Percentiles rank a stretch among this genome's conserved stretches.
Evolutionary conservation across 495 filamentous ascomycete genomes (phyloP).

Genomic region (Aspergillus campestris): DNA sequence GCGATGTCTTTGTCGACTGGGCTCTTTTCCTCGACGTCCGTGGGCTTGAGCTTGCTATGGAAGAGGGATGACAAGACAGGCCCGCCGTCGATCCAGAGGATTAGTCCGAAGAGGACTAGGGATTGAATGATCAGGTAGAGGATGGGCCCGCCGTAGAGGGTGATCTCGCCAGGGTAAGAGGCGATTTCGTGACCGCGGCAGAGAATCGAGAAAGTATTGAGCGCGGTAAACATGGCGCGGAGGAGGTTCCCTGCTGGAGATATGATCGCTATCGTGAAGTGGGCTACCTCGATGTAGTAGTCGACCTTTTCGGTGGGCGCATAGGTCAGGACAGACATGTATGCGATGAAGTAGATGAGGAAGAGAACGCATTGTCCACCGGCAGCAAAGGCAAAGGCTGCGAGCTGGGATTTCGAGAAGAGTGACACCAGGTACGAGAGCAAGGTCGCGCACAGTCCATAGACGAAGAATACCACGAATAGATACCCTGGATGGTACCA

Average conservation of each 20-base stretch:
- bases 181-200: constrained; percentile 55
- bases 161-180: constrained; percentile 60
- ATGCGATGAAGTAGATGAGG: constrained; percentile 68
- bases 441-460: constrained; percentile 62
- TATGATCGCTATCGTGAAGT: constrained; percentile 59
- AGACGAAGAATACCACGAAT: constrained; percentile 66
- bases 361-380: constrained; percentile 65
- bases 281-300: constrained; percentile 46
- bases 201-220: constrained; percentile 69
- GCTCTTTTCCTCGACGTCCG: constrained; percentile 38
- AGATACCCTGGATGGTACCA: constrained; percentile 72
- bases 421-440: constrained; percentile 68
- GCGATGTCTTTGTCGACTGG: constrained; percentile 37
- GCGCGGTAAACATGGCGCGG: constrained; percentile 59
- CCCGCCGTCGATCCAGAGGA: constrained; percentile 67
- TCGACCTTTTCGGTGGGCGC: constrained; percentile 53
- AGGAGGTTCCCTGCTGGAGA: constrained; percentile 62
- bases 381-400: constrained; percentile 67
- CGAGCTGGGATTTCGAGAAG: constrained; percentile 57
- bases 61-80: constrained; percentile 38
- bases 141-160: constrained; percentile 70
- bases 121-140: constrained; percentile 65
- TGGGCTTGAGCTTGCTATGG: constrained; percentile 17
- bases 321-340: constrained; percentile 61
- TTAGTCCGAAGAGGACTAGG: constrained; percentile 52